phyloP scores from a whole-genome alignment of 164 flowering plant genomes.

The Cinnamomum chago region DNA sequence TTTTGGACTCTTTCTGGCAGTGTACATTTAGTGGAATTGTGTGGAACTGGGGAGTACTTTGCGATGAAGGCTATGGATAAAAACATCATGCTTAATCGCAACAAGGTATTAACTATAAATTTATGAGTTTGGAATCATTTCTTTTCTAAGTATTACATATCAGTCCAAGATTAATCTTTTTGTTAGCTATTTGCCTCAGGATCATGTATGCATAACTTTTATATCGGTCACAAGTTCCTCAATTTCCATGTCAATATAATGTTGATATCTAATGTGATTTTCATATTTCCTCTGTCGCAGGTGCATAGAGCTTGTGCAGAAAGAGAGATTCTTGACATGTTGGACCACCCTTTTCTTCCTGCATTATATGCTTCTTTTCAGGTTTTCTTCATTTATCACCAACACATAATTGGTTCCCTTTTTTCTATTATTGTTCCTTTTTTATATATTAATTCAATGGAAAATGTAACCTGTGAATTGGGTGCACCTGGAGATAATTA shows the following conservation, averaged over 20 bases:
- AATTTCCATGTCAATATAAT: neutral
- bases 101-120: conserved; percentile 57
- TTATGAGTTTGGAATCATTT: neutral
- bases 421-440: neutral
- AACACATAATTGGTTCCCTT: neutral
- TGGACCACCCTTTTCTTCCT: conserved; percentile 99
- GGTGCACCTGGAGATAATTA: neutral
- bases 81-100: conserved; percentile 84
- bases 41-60: conserved; percentile 71
- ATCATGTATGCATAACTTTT: neutral
- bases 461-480: neutral
- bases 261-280: neutral
- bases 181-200: neutral
- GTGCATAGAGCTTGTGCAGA: conserved; percentile 99
- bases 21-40: conserved; percentile 91
- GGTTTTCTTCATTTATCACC: conserved; percentile 35
- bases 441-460: too few relatives aligned
- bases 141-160: neutral
- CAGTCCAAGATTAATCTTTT: neutral
- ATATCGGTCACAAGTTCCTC: neutral
- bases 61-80: conserved; percentile 99
- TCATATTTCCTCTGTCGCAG: conserved; percentile 30
- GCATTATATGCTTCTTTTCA: conserved; percentile 98
- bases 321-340: conserved; percentile 88
- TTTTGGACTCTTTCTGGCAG: conserved; percentile 34